A percentile compares a stretch with the other conserved stretches of the same genome.
Evolutionary conservation across 2,329 filamentous ascomycete species (phyloP).

Genomic region (Didymellaceae sp.): DNA sequence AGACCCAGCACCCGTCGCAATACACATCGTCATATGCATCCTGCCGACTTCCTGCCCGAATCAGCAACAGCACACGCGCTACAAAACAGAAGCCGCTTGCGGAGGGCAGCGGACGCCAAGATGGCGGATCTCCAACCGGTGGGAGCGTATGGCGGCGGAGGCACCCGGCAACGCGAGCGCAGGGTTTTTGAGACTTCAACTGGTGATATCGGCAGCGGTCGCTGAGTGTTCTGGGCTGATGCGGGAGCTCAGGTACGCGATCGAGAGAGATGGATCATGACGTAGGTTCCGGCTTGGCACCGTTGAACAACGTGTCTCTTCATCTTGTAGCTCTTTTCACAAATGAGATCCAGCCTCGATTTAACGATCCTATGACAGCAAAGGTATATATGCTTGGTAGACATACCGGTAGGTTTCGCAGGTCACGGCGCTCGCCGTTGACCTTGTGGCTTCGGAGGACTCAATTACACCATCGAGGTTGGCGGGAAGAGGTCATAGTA

Average conservation of each 20-base stretch:
- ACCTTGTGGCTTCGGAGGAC: too few species aligned
- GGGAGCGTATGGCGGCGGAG: slow-evolving; percentile 17
- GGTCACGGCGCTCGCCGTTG: too few species aligned
- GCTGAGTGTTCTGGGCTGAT: neutral
- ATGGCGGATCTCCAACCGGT: slow-evolving; percentile 8
- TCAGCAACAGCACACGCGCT: neutral
- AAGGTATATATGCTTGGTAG: too few species aligned
- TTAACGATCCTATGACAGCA: too few species aligned
- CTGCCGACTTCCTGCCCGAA: slow-evolving; percentile 21
- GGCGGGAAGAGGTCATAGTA: too few species aligned
- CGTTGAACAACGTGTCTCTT: neutral
- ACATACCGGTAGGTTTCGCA: too few species aligned
- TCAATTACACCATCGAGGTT: too few species aligned
- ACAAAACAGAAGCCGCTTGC: neutral
- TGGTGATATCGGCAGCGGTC: neutral
- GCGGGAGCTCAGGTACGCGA: slow-evolving; percentile 18
- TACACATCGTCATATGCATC: slow-evolving; percentile 7
- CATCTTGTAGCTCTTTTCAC: neutral
- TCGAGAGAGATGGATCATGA: slow-evolving; percentile 18
- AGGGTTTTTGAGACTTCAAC: slow-evolving; percentile 12
- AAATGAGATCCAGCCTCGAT: too few species aligned
- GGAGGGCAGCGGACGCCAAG: slow-evolving; percentile 1
- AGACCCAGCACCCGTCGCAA: neutral
- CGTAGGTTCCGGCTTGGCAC: slow-evolving; percentile 21
- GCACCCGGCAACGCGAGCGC: neutral